Conservation (phyloP, 2,329 filamentous ascomycete genomes). For the Cercospora sojina region DNA sequence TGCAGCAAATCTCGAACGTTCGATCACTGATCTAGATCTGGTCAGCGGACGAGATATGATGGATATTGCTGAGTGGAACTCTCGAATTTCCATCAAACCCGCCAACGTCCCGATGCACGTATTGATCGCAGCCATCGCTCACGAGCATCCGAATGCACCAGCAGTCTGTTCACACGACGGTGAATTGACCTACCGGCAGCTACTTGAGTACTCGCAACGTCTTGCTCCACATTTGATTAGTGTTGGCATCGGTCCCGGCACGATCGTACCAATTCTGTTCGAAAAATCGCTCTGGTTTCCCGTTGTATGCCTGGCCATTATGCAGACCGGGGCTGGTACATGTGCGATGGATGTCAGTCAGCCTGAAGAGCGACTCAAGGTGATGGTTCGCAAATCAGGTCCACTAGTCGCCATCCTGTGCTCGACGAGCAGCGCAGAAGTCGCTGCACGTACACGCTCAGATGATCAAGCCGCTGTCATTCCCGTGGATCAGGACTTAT, state of each 20-base stretch:
- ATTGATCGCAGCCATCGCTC: slow-evolving; percentile 1
- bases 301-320: slow-evolving; percentile 30
- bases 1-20: background rate
- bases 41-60: background rate
- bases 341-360: slow-evolving; percentile 32
- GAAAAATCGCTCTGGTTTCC: slow-evolving; percentile 33
- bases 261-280: slow-evolving; percentile 29
- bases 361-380: slow-evolving; percentile 16
- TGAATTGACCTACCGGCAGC: slow-evolving; percentile 30
- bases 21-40: background rate
- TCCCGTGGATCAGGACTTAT: background rate
- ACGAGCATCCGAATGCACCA: background rate
- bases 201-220: slow-evolving; percentile 24
- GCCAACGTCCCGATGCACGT: slow-evolving; percentile 6
- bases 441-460: background rate
- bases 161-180: slow-evolving; percentile 33
- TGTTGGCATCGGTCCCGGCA: slow-evolving; percentile 15
- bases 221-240: slow-evolving; percentile 4
- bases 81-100: background rate
- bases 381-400: background rate
- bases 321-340: slow-evolving; percentile 35
- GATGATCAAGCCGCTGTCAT: background rate
- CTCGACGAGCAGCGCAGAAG: background rate
- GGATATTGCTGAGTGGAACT: slow-evolving; percentile 1
- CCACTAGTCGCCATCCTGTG: background rate